These are phyloP conservation scores for Ogataea minuta DNA, from an alignment of 805 yeast species.

Conservation along the genomic window DNA sequence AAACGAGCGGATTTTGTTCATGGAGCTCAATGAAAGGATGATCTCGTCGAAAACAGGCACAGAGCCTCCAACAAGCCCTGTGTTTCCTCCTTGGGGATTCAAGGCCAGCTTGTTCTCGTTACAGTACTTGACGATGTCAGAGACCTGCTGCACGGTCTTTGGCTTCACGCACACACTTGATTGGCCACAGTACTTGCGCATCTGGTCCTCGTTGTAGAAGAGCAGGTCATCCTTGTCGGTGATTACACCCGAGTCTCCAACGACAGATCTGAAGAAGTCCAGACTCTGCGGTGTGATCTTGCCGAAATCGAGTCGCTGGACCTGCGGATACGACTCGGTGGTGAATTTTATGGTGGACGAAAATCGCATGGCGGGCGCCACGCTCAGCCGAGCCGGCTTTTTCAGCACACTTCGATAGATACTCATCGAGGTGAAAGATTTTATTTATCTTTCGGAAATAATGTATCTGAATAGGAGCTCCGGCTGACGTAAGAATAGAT, in stretches of 20 bases:
- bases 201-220: constrained; percentile 86
- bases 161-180: constrained; percentile 81
- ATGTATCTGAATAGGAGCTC: too few species aligned
- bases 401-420: too few species aligned
- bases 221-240: constrained; percentile 63
- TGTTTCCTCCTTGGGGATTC: constrained; percentile 97
- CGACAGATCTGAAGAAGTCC: constrained; percentile 54
- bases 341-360: constrained; percentile 44
- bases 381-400: too few species aligned
- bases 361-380: too few species aligned
- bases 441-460: too few species aligned
- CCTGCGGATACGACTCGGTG: constrained; percentile 63
- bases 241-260: constrained; percentile 49
- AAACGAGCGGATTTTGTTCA: constrained; percentile 80
- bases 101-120: constrained; percentile 74
- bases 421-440: too few species aligned
- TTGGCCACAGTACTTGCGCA: constrained; percentile 90
- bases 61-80: constrained; percentile 94
- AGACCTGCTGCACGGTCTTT: constrained; percentile 71
- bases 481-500: too few species aligned
- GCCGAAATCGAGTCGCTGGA: constrained; percentile 54
- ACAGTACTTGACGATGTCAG: constrained; percentile 75
- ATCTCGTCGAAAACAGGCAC: constrained; percentile 91
- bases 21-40: constrained; percentile 61
- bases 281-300: constrained; percentile 56